A percentile compares a stretch with the other conserved stretches of the same genome.
These are phyloP conservation scores for Lentinula sp. DNA, from an alignment of 768 basidiomycete genomes.

Conservation along the genomic window DNA sequence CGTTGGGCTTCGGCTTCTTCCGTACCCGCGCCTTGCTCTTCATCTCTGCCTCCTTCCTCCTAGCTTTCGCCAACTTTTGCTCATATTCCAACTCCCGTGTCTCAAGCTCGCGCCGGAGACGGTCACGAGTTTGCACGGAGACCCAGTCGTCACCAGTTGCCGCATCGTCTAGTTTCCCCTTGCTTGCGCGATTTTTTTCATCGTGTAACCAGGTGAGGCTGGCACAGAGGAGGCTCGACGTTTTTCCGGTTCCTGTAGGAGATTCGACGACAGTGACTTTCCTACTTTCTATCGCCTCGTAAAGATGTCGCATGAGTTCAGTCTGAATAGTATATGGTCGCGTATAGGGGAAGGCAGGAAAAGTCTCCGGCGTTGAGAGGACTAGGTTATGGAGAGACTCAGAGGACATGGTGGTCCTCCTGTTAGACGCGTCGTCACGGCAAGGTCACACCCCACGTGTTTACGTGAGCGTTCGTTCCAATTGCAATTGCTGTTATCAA, in stretches of 20 bases:
- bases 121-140: slow-evolving; percentile 59
- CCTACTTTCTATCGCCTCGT: slow-evolving; percentile 65
- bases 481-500: too few relatives aligned
- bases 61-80: slow-evolving; percentile 49
- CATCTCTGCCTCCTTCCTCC: slow-evolving; percentile 56
- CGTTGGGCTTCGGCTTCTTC: slow-evolving; percentile 36
- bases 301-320: slow-evolving; percentile 85
- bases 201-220: slow-evolving; percentile 71
- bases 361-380: slow-evolving; percentile 59
- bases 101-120: slow-evolving; percentile 61
- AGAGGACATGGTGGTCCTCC: not conserved
- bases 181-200: slow-evolving; percentile 61
- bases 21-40: slow-evolving; percentile 49
- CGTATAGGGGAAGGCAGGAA: slow-evolving; percentile 80
- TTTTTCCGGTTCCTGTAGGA: slow-evolving; percentile 91
- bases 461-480: too few relatives aligned
- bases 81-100: slow-evolving; percentile 60
- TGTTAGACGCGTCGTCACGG: too few relatives aligned
- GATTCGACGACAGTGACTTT: slow-evolving; percentile 83
- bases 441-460: too few relatives aligned
- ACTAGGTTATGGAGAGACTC: slow-evolving; percentile 17
- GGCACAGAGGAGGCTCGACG: slow-evolving; percentile 72
- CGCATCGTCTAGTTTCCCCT: slow-evolving; percentile 48
- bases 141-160: slow-evolving; percentile 49
- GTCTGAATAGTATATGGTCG: slow-evolving; percentile 81